phyloP scores from a whole-genome alignment of 805 yeast species.

The Sugiyamaella americana region DNA sequence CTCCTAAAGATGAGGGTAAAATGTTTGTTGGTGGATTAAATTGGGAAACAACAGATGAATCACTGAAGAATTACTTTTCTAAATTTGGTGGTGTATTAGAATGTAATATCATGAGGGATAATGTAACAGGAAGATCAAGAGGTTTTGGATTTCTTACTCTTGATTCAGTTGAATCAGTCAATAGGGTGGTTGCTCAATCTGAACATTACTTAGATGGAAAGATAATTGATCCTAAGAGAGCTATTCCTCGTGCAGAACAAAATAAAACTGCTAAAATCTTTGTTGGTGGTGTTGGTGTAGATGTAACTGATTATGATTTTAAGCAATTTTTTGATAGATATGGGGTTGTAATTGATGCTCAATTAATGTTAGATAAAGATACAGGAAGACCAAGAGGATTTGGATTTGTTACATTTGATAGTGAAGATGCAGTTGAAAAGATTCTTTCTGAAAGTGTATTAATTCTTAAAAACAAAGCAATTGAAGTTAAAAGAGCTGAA shows the following conservation, averaged over 20 bases:
- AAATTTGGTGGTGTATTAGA: constrained; percentile 87
- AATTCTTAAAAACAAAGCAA: constrained; percentile 69
- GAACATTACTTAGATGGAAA: constrained; percentile 93
- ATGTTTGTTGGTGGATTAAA: constrained; percentile 96
- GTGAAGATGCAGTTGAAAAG: constrained; percentile 88
- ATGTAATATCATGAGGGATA: constrained; percentile 88
- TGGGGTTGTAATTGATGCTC: constrained; percentile 92
- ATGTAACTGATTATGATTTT: constrained; percentile 87
- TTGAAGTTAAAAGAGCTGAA: constrained; percentile 42
- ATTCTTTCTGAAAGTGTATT: constrained; percentile 78
- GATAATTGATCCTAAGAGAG: constrained; percentile 94
- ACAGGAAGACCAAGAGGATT: constrained; percentile 96
- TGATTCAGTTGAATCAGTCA: constrained; percentile 73
- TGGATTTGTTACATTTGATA: constrained; percentile 93
- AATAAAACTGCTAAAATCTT: constrained; percentile 94
- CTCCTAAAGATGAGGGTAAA: constrained; percentile 69
- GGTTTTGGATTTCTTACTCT: constrained; percentile 95
- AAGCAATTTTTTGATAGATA: constrained; percentile 78
- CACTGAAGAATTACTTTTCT: constrained; percentile 70
- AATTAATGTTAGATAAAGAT: constrained; percentile 94
- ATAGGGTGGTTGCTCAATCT: constrained; percentile 65
- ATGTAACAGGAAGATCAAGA: constrained; percentile 77
- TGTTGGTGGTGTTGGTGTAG: constrained; percentile 94
- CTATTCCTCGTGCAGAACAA: constrained; percentile 95
- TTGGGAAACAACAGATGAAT: constrained; percentile 95